These are phyloP conservation scores for Mycena indigotica DNA, from an alignment of 768 basidiomycete genomes.

Conservation along the genomic window DNA sequence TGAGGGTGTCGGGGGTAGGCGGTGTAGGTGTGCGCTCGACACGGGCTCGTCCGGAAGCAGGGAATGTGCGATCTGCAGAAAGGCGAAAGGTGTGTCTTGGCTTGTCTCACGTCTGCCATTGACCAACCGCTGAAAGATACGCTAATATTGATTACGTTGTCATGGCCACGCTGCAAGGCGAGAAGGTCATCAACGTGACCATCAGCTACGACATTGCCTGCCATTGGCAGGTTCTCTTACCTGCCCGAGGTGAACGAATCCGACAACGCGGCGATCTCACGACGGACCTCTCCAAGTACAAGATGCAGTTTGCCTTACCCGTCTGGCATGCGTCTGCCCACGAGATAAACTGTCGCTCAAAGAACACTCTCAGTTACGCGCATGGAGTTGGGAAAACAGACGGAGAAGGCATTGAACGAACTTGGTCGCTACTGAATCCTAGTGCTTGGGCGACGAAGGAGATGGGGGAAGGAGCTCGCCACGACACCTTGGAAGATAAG, in stretches of 20 bases:
- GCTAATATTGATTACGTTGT: conserved; percentile 28
- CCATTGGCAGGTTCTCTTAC: conserved; percentile 19
- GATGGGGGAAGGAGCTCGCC: conserved; percentile 28
- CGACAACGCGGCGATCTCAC: background rate
- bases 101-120: background rate
- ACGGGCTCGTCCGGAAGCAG: conserved; percentile 15
- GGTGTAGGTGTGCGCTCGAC: conserved; percentile 17
- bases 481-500: conserved; percentile 30
- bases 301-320: conserved; percentile 3
- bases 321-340: conserved; percentile 23
- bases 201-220: conserved; percentile 30
- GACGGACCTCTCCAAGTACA: background rate
- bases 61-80: conserved; percentile 28
- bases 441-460: conserved; percentile 30
- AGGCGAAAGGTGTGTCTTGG: conserved; percentile 23
- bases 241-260: background rate
- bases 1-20: conserved; percentile 11
- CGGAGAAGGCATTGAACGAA: conserved; percentile 22
- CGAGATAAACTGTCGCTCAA: conserved; percentile 8
- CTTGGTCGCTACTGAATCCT: conserved; percentile 30
- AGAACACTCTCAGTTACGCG: conserved; percentile 14
- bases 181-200: background rate
- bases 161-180: conserved; percentile 6
- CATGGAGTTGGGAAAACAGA: conserved; percentile 12
- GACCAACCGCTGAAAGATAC: conserved; percentile 14